Base-by-base conservation (phyloP, 371 early-diverging fungal species). In the Nematocida major region DNA sequence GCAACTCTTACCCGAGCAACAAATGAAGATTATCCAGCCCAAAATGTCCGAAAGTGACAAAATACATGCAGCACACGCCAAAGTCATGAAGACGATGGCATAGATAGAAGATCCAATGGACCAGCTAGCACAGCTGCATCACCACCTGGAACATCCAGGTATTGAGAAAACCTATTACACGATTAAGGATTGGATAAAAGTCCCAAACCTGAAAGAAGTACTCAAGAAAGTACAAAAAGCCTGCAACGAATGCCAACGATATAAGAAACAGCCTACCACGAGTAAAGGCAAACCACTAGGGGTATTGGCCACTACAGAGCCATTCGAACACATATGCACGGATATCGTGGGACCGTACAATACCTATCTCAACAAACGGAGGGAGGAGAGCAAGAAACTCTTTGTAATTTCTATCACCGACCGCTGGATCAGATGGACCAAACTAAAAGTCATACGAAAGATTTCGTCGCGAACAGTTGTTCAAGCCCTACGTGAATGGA, bases 261-360 rank as follows among this genome's bases (percentile, higher is more conserved):
- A 24, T 36, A n/a, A n/a, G n/a, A 22, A 15, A 43, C 32, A 0
- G 28, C 57, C 42, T 4, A 3, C 36, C 48, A 53, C 51, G 32
- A 3, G 3, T 2, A 9, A 42, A 26, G 39, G 11, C 43, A 40
- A 42, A 54, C n/a, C 2, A 51, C 2, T 3, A 30, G 53, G 62
- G 22, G 30, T 7, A 24, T 22, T 54, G n/a, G 36, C 9, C 15
- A 32, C 39, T 11, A 53, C 18, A 28, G 45, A 67, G 15, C 34
- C 15, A 28, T 36, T 62, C 4, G 47, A 51, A 61, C 11, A 32
- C 3, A 51, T 73, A 62, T 61, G 51, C 18, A 26, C 32, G 1
- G 76, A 73, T 24, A 47, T 62, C 20, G 15, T 51, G 20, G 65
- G 76, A 11, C 76, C 76, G 9, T 62, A 61, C 18, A 20, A 45